phyloP scores from a whole-genome alignment of 495 filamentous ascomycete genomes.

The Trichodelitschia bisporula region DNA sequence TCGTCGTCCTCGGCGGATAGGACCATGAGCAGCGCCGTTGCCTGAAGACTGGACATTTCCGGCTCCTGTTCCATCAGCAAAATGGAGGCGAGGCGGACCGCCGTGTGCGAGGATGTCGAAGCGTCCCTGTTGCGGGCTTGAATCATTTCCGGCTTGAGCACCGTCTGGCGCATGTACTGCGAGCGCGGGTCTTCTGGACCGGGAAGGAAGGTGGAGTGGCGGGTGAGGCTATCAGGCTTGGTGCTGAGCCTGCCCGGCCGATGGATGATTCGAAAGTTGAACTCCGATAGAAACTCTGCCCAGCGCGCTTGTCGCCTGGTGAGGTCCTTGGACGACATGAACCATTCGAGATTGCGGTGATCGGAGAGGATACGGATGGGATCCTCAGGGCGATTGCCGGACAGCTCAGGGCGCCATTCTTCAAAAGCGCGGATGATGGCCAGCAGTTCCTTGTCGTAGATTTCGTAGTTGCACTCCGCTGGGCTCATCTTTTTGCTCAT shows the following conservation, averaged over 20 bases:
- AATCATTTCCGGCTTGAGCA: not conserved
- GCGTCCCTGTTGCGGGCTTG: too few species aligned
- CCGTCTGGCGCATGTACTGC: too few species aligned
- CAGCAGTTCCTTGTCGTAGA: constrained; percentile 10
- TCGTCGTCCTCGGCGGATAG: too few species aligned
- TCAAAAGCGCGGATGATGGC: constrained; percentile 10
- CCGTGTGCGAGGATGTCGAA: too few species aligned
- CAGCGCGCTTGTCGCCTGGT: constrained; percentile 5
- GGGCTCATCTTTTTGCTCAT: constrained; percentile 6
- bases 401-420: constrained; percentile 7
- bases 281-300: constrained; percentile 4
- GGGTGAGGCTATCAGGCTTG: not conserved
- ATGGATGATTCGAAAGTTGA: constrained; percentile 9
- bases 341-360: constrained; percentile 5
- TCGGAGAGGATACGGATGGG: constrained; percentile 8
- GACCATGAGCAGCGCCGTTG: too few species aligned
- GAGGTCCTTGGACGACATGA: constrained; percentile 3
- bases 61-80: not conserved
- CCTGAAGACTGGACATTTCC: too few species aligned
- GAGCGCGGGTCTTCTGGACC: too few species aligned
- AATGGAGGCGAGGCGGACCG: not conserved
- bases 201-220: not conserved
- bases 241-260: not conserved
- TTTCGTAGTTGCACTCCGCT: constrained; percentile 9
- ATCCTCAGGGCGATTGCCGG: constrained; percentile 3